phyloP scores from a whole-genome alignment of 2,329 filamentous ascomycete species.

The Colletotrichum chrysophilum region DNA sequence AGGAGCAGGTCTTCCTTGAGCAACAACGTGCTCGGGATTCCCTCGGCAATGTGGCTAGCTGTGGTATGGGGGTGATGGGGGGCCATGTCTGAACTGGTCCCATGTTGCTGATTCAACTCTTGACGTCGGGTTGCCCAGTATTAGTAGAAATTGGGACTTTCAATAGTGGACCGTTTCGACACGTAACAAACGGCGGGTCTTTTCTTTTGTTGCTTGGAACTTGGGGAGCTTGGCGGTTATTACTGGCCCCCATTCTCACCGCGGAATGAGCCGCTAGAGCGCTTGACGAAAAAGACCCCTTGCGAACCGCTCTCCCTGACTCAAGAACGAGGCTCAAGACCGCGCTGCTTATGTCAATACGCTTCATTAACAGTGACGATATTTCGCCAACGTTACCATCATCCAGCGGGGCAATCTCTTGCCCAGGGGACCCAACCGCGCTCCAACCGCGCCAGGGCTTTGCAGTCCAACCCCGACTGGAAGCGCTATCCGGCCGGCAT shows the following conservation, averaged over 20 bases:
- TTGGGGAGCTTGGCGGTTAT: background rate
- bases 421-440: background rate
- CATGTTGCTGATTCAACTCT: slow-evolving; percentile 7
- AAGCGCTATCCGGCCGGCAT: slow-evolving; percentile 11
- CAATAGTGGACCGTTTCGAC: slow-evolving; percentile 1
- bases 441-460: background rate
- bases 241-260: background rate
- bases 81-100: background rate
- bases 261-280: background rate
- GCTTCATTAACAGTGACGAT: background rate
- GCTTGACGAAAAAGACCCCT: background rate
- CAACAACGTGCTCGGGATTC: background rate
- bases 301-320: background rate
- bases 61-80: background rate
- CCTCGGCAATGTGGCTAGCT: background rate
- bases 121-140: background rate
- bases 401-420: background rate
- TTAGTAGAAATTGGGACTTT: background rate
- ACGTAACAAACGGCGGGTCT: slow-evolving; percentile 12
- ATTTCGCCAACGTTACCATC: background rate
- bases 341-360: background rate
- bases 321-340: slow-evolving; percentile 2
- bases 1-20: background rate
- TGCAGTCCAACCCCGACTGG: background rate
- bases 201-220: background rate